Conservation (phyloP, 2,329 filamentous ascomycete genomes). For the Ceratocystis ficicola region DNA sequence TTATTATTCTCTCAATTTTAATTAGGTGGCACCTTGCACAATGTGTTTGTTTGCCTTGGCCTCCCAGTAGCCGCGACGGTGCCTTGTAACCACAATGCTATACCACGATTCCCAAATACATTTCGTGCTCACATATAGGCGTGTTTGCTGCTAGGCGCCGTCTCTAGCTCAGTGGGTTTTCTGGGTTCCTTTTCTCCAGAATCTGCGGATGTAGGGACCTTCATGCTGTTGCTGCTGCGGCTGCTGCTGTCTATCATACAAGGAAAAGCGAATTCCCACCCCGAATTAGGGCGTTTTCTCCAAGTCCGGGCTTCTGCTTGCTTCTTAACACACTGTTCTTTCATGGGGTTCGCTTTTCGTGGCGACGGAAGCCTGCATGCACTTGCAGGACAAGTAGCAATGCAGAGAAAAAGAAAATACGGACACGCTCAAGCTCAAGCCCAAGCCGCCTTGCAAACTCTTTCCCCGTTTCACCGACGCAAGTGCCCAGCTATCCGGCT, state of each 20-base stretch:
- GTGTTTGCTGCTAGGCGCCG: not conserved
- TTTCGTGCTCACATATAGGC: not conserved
- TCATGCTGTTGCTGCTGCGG: too few species aligned
- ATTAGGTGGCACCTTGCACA: not conserved
- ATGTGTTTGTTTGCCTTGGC: slow-evolving; percentile 4
- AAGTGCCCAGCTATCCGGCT: slow-evolving; percentile 1
- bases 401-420: not conserved
- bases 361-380: not conserved
- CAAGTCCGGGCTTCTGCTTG: too few species aligned
- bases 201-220: too few species aligned
- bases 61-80: not conserved
- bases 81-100: not conserved
- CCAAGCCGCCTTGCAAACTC: not conserved
- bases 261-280: not conserved
- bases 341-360: too few species aligned
- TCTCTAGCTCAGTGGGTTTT: too few species aligned
- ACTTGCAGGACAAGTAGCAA: not conserved
- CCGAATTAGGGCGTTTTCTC: too few species aligned
- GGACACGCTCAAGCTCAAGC: not conserved
- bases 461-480: not conserved
- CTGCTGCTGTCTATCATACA: too few species aligned
- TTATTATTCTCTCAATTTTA: not conserved
- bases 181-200: too few species aligned
- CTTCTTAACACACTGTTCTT: too few species aligned
- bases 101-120: not conserved